These are phyloP conservation scores for Circinella minor DNA, from an alignment of 371 early-diverging fungal species.

Conservation along the genomic window DNA sequence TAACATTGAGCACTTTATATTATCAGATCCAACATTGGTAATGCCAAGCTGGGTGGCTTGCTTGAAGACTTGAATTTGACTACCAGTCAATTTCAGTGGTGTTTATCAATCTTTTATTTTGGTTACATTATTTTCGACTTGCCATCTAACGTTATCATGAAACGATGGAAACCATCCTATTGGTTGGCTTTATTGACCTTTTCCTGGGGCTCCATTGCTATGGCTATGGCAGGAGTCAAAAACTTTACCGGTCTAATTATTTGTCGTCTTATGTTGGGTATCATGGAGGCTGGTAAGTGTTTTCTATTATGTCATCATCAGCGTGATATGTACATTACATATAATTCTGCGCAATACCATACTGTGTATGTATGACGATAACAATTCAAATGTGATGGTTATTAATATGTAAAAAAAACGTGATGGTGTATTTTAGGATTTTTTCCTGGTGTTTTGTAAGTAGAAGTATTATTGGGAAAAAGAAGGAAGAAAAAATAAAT, in stretches of 20 bases:
- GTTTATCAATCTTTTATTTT: constrained; percentile 26
- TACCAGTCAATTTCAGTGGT: constrained; percentile 26
- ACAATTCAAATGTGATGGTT: too few relatives aligned
- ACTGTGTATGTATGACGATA: not conserved
- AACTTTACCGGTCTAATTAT: constrained; percentile 26
- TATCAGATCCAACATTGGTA: constrained; percentile 49
- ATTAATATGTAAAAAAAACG: too few relatives aligned
- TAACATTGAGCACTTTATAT: not conserved
- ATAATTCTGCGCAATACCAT: too few relatives aligned
- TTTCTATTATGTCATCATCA: not conserved
- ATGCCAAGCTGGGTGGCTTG: constrained; percentile 49
- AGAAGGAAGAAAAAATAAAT: not conserved
- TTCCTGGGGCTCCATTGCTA: constrained; percentile 40
- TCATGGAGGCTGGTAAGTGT: constrained; percentile 26
- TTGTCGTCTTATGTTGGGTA: constrained; percentile 22
- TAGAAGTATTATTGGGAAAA: constrained; percentile 16
- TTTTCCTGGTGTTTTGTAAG: constrained; percentile 36
- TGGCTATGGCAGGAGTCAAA: constrained; percentile 27
- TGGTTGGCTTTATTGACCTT: constrained; percentile 26
- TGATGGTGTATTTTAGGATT: constrained; percentile 14
- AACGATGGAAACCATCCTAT: constrained; percentile 30
- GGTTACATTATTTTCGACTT: constrained; percentile 44
- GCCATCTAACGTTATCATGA: constrained; percentile 44
- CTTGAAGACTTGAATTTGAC: constrained; percentile 32
- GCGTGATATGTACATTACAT: too few relatives aligned